Base-by-base conservation (phyloP, 768 basidiomycete genomes). In the Gloeostereum incarnatum region DNA sequence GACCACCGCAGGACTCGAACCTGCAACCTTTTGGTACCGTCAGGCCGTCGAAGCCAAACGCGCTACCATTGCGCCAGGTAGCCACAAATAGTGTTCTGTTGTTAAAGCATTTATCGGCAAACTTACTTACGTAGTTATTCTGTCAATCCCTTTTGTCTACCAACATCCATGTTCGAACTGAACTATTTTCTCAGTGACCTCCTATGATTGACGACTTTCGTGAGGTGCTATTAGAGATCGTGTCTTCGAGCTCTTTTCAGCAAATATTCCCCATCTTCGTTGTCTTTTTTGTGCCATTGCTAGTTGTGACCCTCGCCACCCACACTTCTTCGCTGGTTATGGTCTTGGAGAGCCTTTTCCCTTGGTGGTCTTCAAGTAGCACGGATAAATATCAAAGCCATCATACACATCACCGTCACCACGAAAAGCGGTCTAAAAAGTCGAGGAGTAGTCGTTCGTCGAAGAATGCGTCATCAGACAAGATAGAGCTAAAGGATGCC, bases 1-100 rank as follows among this genome's bases (percentile, higher is more conserved):
- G 82, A 84, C 76, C 78, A 81, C 81, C 78, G 81, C 84, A 85
- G 84, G 84, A 83, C 81, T 87, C 82, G 84, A 87, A 87, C 85
- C 84, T 87, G 83, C 84, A 87, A 80, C 84, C 85, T 86, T 81
- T 84, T 85, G 84, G 83, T 87, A 45, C 65, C 75, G 60, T 63
- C 60, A 14, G n/a, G n/a, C n/a, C n/a, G n/a, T 83, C 81, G 83
- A 86, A 86, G 82, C 82, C 82, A 85, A 83, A 86, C 81, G 83
- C 83, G 83, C 83, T 86, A 84, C 83, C 83, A 85, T 86, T 85
- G 83, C 80, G 83, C 82, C 65, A 86, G 79, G 80, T 75, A 78
- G 73, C 75, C 78, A 59, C n/a, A n/a, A n/a, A n/a, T n/a, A n/a
- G n/a, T n/a, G n/a, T n/a, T n/a, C n/a, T n/a, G n/a, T n/a, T n/a